Conservation (phyloP, 257 asterid species). For the Petrea volubilis region DNA sequence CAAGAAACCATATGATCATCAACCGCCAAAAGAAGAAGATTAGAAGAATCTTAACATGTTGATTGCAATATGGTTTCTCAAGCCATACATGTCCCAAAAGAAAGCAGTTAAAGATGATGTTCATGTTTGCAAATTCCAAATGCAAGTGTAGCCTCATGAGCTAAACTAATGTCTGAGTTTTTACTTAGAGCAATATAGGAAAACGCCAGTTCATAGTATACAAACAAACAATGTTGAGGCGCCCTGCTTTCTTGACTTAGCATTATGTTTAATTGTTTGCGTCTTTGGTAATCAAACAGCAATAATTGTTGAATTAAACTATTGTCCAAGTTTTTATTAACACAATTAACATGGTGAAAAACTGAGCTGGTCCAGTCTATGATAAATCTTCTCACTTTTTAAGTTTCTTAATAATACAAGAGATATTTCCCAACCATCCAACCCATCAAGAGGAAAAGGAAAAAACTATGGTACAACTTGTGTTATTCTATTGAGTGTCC, state of each 20-base stretch:
- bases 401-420: not conserved
- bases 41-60: not conserved
- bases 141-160: not conserved
- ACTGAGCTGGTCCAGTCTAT: too few relatives aligned
- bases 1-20: not conserved
- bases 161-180: not conserved
- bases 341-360: too few relatives aligned
- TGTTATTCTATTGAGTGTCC: not conserved
- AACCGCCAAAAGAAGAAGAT: not conserved
- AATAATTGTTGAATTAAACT: too few relatives aligned
- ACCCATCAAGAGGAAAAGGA: not conserved
- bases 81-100: not conserved
- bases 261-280: too few relatives aligned
- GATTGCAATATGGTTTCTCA: not conserved
- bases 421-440: conserved; percentile 11
- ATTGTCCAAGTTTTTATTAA: too few relatives aligned
- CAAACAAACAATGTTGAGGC: not conserved
- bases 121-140: not conserved
- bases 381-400: not conserved
- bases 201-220: not conserved
- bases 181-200: not conserved
- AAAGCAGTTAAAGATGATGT: not conserved
- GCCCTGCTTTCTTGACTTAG: not conserved
- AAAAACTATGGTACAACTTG: not conserved
- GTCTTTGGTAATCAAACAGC: too few relatives aligned